Base-by-base conservation (phyloP, 805 yeast genomes). In the Saccharomycopsis sp. region DNA sequence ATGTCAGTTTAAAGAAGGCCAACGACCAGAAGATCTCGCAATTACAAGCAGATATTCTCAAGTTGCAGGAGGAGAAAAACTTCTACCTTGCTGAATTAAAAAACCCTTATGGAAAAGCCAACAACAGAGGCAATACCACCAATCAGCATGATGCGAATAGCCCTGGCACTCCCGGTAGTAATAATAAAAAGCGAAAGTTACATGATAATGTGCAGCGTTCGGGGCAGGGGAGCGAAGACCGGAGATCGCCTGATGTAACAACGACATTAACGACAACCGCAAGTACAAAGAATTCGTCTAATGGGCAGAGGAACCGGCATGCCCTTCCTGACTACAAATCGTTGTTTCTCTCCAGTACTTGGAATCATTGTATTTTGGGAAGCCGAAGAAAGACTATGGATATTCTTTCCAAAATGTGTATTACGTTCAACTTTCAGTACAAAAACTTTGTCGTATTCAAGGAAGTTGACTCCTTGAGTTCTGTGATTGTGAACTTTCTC, bases 11-110 rank as follows among this genome's bases (percentile, higher is more conserved):
- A 1, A 63, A 62, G 15, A 60, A 63, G 4, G 70, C 68, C 3
- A 68, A 70, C 20, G 67, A 66, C 3, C 64, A 69, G 1, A 79
- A 78, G 58, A 64, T 77, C 29, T 71, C 68, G 15, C 69, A 72
- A 14, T 58, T 82, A 55, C 75, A 74, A 57, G 71, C 73, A 4
- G 71, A 73, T 51, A 65, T 82, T 4, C 75, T 71, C 57, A 73
- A 73, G 54, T 67, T 80, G 40, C 79, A 79, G 61, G 81, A 79
- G 55, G 87, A 84, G 63, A 79, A 79, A 65, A 74, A 78, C 68
- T 84, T 85, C 62, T 67, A 82, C 47, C 68, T 70, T 12, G 75
- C 79, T 41, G 86, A 82, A 61, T 68, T 76, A 55, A 75, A 73
- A 59, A 77, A 69, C 29, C 63, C 66, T 5, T 29, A 29, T 29